Conservation (phyloP, 148 eudicot species). For the Rhododendron griersonianum region DNA sequence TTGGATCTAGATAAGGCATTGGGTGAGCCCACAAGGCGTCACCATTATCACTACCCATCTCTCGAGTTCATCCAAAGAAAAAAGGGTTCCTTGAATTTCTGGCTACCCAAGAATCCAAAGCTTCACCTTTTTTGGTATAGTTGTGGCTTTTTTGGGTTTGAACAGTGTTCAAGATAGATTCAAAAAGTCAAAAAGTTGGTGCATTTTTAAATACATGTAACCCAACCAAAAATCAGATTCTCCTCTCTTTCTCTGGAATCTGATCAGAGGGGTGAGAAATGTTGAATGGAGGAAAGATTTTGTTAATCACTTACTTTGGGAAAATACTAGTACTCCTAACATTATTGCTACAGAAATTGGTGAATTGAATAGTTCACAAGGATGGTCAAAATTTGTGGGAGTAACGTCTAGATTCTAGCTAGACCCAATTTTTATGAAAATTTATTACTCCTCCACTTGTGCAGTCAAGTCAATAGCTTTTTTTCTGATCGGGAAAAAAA, state of each 20-base stretch:
- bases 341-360: not conserved
- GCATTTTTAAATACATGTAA: not conserved
- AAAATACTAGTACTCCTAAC: not conserved
- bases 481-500: no score
- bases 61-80: constrained; percentile 4
- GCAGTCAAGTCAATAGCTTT: not conserved
- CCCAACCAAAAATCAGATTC: not conserved
- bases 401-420: not conserved
- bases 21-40: constrained; percentile 51
- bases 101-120: constrained; percentile 34
- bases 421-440: not conserved
- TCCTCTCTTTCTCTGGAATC: not conserved
- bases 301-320: not conserved
- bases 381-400: not conserved
- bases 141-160: not conserved
- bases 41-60: constrained; percentile 42
- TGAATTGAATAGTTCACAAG: not conserved
- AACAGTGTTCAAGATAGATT: constrained; percentile 6
- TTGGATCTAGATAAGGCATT: constrained; percentile 34
- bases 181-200: constrained; percentile 11
- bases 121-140: constrained; percentile 7
- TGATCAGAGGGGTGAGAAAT: not conserved
- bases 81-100: constrained; percentile 13
- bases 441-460: not conserved
- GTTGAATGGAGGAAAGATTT: not conserved